Evolutionary conservation across 495 filamentous ascomycete species (phyloP).

Genomic region (Schizothecium vesticola): DNA sequence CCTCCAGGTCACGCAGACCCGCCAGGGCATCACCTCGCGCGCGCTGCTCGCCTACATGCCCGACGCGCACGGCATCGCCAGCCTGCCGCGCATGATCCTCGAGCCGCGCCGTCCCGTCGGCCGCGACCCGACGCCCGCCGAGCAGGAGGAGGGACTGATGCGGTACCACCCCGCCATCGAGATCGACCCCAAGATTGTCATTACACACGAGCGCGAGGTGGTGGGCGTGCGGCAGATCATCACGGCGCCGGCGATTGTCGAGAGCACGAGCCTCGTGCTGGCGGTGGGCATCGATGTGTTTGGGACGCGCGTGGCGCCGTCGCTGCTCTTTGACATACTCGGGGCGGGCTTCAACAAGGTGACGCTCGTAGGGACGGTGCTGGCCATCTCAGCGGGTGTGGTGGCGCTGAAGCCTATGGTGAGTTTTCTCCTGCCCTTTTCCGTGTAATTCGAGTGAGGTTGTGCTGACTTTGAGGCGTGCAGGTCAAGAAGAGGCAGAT

Average conservation of each 20-base stretch:
- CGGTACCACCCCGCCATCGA: conserved; percentile 71
- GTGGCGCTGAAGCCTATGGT: conserved; percentile 80
- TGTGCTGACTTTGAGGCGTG: neutral
- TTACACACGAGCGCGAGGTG: conserved; percentile 81
- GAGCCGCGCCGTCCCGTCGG: conserved; percentile 86
- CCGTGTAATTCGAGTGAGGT: neutral
- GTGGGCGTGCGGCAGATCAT: conserved; percentile 67
- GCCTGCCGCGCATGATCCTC: conserved; percentile 69
- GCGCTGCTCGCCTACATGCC: conserved; percentile 75
- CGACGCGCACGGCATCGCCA: conserved; percentile 63
- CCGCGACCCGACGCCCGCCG: conserved; percentile 72
- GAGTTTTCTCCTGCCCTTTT: conserved; percentile 32
- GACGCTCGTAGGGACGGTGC: conserved; percentile 75
- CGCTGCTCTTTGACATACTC: conserved; percentile 82
- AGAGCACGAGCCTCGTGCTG: conserved; percentile 88
- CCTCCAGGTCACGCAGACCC: conserved; percentile 79
- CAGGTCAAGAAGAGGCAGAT: conserved; percentile 40
- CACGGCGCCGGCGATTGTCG: conserved; percentile 70
- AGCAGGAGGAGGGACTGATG: conserved; percentile 78
- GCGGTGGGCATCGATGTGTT: conserved; percentile 88
- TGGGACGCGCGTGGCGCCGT: conserved; percentile 77
- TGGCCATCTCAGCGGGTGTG: conserved; percentile 69
- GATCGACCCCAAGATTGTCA: conserved; percentile 73
- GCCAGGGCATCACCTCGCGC: conserved; percentile 85
- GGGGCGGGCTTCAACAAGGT: conserved; percentile 90